Conservation (phyloP, 1,139 yeast genomes). For the Candida tetrigidarum region DNA sequence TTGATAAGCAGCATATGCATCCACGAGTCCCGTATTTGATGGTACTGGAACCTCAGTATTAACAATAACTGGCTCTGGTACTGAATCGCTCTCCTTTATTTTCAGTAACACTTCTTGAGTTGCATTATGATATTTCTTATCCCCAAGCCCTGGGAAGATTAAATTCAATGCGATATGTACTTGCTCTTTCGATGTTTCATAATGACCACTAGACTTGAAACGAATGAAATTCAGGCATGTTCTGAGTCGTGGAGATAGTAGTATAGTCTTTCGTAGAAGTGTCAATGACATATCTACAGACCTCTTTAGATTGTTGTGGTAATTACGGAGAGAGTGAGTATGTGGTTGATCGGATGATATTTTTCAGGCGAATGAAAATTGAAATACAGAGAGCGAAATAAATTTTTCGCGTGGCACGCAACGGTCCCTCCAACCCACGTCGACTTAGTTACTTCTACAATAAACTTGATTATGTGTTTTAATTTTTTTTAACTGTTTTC, state of each 20-base stretch:
- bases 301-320: too few species aligned
- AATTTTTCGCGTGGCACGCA: too few species aligned
- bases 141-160: conserved; percentile 14
- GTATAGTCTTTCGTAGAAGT: neutral
- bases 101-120: too few species aligned
- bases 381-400: too few species aligned
- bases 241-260: neutral
- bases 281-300: neutral
- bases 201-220: neutral
- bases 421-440: too few species aligned
- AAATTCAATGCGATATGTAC: conserved; percentile 12
- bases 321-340: too few species aligned
- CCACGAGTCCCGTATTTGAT: neutral
- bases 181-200: neutral
- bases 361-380: too few species aligned
- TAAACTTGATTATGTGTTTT: too few species aligned
- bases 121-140: too few species aligned
- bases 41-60: neutral
- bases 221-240: neutral
- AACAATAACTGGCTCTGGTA: neutral
- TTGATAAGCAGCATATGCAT: conserved; percentile 3
- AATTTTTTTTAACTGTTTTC: conserved; percentile 5
- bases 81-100: too few species aligned
- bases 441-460: too few species aligned
- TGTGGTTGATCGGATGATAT: too few species aligned